Evolutionary conservation across 2,329 filamentous ascomycete genomes (phyloP), one percentile per base, ranked within the genome.

Genomic region (Anisogramma anomala): DNA sequence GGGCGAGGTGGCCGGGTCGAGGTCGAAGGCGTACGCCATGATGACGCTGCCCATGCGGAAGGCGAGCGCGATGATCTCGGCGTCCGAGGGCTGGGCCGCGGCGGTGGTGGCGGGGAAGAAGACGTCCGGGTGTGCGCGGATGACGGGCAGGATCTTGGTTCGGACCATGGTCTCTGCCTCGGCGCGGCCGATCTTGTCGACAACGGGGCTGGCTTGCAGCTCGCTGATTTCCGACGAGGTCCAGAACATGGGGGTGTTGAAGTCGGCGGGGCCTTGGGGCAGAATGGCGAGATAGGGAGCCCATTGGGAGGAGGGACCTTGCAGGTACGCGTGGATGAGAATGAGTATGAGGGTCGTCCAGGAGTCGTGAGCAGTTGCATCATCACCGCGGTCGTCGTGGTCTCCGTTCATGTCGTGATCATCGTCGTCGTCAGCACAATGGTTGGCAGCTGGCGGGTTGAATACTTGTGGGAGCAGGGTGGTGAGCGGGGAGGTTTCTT

Each of bases 201-300:
- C 58, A n/a, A 91, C 74, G 1, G 84, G 74, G 55, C 84, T 88
- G 14, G 80, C 83, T 61, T 89, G 80, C 7, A 94, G 72, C 52
- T 81, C 69, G 1, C 66, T 62, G 3, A 94, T 67, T 57, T 94
- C 86, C 1, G 66, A 62, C 1, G 71, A 65, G 2, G 72, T 66
- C 88, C 88, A 95, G 63, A 88, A 94, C 83, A 95, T 94, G 49
- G 89, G 72, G 2, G 85, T 93, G 57, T 91, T 76, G 55, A 94
- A 94, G 1, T 63, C 54, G 4, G 55, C 50, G 1, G 86, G 86
- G 8, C 31, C 32, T 3, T 36, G 22, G 41, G 45, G 45, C 4
- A 94, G 68, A 15, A 94, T 67, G 43, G 78, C 70, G 50, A 94
- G 78, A 59, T 94, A 94, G 0, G 78, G 69, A 49, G 77, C 74